Evolutionary conservation across 2,329 filamentous ascomycete genomes (phyloP), one percentile per base, ranked within the genome.

Genomic region (Claviceps sp.): DNA sequence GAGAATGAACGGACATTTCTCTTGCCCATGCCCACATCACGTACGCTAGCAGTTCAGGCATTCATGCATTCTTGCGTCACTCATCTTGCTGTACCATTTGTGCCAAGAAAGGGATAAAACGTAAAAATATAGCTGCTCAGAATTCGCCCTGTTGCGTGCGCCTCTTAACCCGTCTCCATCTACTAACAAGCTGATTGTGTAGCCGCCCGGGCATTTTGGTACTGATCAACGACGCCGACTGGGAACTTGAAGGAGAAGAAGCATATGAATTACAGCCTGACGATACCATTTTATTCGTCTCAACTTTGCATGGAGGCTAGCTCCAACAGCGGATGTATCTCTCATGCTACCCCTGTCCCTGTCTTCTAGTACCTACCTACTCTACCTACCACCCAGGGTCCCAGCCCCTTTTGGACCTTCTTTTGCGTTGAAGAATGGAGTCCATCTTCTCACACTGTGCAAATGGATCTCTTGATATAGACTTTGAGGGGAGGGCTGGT

Each of bases 161-260:
- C n/a, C 16, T 22, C 14, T 16, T 11, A 48, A 48, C 37, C 18
- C 13, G 26, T n/a, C 47, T 20, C 7, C 5, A 48, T 47, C 52
- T 48, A 58, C 65, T 65, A 54, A 60, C 59, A 45, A 50, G 4
- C 13, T 37, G 20, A 8, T 30, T 43, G 37, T 48, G 55, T 59
- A 97, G 91, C 55, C 89, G 93, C 50, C 93, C 93, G 5, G 93
- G 93, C 2, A 95, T 98, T 66, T 79, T 98, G 44, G 91, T 96
- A 30, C 76, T 98, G 53, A 95, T 98, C 67, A 98, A 98, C 65
- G 93, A 98, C 61, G 88, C 89, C 26, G 93, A 98, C 67, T 98
- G 93, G 93, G 93, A 97, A 68, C 79, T 98, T 13, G 93, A 97
- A 69, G 93, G 90, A 18, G 91, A 97, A 69, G 89, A 93, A 64